phyloP scores from a whole-genome alignment of 306 rosid species.

The Dalbergia oliveri region DNA sequence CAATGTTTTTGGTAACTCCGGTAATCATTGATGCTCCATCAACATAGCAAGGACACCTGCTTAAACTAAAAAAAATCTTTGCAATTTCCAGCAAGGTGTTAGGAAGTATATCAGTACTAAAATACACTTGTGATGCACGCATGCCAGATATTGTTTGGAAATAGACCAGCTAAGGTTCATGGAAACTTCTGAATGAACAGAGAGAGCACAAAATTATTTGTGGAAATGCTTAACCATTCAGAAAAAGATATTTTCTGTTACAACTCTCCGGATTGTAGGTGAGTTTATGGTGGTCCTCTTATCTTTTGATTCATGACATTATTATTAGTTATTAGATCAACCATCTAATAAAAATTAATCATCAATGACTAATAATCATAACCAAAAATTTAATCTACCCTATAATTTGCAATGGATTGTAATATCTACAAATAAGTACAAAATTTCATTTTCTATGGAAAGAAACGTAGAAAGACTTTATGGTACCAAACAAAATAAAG shows the following conservation, averaged over 20 bases:
- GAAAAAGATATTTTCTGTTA: conserved; percentile 45
- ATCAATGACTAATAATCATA: no score
- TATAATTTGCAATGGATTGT: conserved; percentile 16
- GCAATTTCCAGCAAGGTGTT: conserved; percentile 18
- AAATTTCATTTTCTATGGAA: conserved; percentile 34
- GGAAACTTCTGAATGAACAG: conserved; percentile 8
- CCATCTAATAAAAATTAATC: no score
- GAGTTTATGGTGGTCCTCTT: no score
- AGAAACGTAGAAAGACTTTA: conserved; percentile 23
- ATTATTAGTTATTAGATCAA: no score
- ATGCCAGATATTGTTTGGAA: conserved; percentile 14
- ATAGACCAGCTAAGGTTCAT: conserved; percentile 20
- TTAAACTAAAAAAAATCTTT: background rate
- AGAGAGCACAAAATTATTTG: background rate
- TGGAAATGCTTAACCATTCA: conserved; percentile 24
- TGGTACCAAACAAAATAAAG: conserved; percentile 21
- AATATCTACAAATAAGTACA: conserved; percentile 45
- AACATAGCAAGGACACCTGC: conserved; percentile 9
- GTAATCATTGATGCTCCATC: conserved; percentile 15
- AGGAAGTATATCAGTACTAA: background rate
- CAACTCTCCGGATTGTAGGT: conserved; percentile 37
- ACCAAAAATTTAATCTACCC: no score
- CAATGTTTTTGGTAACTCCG: conserved; percentile 11
- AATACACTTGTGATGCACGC: background rate
- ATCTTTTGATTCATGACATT: no score